A percentile compares a stretch with the other conserved stretches of the same genome.
These are phyloP conservation scores for Meredithiella fracta DNA, from an alignment of 2,329 filamentous ascomycete genomes.

Conservation along the genomic window DNA sequence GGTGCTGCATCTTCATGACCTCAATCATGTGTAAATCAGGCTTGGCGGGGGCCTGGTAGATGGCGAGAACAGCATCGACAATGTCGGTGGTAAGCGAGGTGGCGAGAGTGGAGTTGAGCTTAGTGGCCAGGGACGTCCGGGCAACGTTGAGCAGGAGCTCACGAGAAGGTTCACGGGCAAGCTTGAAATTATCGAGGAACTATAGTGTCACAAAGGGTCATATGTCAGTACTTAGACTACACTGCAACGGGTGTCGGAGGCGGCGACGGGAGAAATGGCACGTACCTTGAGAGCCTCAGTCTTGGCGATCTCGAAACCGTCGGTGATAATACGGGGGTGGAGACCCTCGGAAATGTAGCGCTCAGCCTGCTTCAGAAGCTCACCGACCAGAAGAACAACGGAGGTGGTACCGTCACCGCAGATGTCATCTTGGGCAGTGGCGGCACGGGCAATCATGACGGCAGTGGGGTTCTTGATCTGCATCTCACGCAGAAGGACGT, in stretches of 20 bases:
- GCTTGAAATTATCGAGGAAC: slow-evolving; percentile 92
- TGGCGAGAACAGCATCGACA: slow-evolving; percentile 88
- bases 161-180: slow-evolving; percentile 72
- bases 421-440: slow-evolving; percentile 96
- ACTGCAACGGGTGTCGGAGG: neutral
- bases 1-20: slow-evolving; percentile 99
- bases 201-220: slow-evolving; percentile 22
- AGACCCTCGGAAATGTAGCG: slow-evolving; percentile 93
- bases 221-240: slow-evolving; percentile 9
- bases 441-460: slow-evolving; percentile 66
- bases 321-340: slow-evolving; percentile 89
- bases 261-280: neutral
- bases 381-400: slow-evolving; percentile 85
- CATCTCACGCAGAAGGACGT: slow-evolving; percentile 62
- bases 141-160: slow-evolving; percentile 89
- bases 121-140: slow-evolving; percentile 84
- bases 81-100: slow-evolving; percentile 87
- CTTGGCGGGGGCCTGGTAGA: slow-evolving; percentile 77
- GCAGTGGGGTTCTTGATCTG: slow-evolving; percentile 98
- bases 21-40: slow-evolving; percentile 98
- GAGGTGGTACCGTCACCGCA: slow-evolving; percentile 96
- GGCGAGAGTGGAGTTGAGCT: slow-evolving; percentile 77
- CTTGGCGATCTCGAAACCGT: slow-evolving; percentile 96
- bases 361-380: slow-evolving; percentile 94
- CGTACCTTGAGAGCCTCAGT: slow-evolving; percentile 68